Base-by-base conservation (phyloP, 805 yeast genomes). In the Hanseniaspora lachancei region DNA sequence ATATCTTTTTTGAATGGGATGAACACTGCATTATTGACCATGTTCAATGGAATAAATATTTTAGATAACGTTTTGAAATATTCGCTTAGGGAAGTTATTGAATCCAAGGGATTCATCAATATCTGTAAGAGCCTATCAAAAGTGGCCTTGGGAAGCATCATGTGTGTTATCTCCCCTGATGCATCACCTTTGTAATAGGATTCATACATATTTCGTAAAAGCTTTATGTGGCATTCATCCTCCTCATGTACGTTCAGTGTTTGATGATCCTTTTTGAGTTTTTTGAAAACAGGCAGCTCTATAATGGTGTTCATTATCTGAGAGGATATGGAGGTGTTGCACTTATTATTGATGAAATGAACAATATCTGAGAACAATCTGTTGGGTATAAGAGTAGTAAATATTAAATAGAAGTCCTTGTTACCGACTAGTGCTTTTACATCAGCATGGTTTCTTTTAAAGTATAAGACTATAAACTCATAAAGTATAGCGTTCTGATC, bases 241-340 rank as follows among this genome's bases (percentile, higher is more conserved):
- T 29, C 21, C 8, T 9, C 12, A 3, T 16, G 38, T n/a, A 18
- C 13, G 10, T 41, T 23, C 18, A 18, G 3, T n/a, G 48, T 5
- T 29, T 24, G 23, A 18, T 9, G 12, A 5, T 44, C 48, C 36
- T 23, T 36, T 44, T 52, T 52, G 3, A 52, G 32, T 21, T 52
- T 52, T 38, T 52, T 52, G 20, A 52, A 52, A 1, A 52, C 55
- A 10, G 55, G 55, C 2, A 52, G 21, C 20, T 52, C 55, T 9
- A 5, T 44, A 10, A 44, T 44, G 16, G 48, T 29, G 38, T 32
- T 44, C 23, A 44, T 44, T 4, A 44, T 29, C 24, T 27, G 24
- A 16, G 48, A 29, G 3, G 48, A 44, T 7, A 44, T 29, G 5
- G 48, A 29, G 16, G 48, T 29, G n/a, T 44, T 44, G 9, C 32